Evolutionary conservation across 2,329 filamentous ascomycete species (phyloP).

Genomic region (Aspergillus fructus): DNA sequence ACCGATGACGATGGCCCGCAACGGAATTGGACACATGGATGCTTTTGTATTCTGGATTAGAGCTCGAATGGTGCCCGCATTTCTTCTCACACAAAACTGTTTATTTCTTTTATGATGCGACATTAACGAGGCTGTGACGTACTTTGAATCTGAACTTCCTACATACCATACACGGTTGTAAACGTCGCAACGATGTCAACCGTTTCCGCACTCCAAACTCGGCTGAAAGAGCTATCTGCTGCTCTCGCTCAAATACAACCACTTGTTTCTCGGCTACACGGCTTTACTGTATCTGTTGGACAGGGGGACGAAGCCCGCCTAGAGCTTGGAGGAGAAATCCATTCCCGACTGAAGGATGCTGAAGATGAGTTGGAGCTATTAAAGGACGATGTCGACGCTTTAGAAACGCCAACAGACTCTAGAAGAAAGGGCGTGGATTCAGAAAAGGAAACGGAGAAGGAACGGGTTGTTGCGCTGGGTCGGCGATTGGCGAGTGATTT

Average conservation of each 20-base stretch:
- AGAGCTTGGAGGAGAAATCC: slow-evolving; percentile 79
- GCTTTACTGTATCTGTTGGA: slow-evolving; percentile 61
- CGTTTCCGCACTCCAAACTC: slow-evolving; percentile 43
- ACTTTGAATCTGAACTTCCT: too few species aligned
- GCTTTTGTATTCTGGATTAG: background rate
- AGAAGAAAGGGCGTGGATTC: slow-evolving; percentile 40
- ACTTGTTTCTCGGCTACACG: slow-evolving; percentile 58
- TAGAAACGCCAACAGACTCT: slow-evolving; percentile 49
- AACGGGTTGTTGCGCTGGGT: slow-evolving; percentile 65
- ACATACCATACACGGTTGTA: background rate
- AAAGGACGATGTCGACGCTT: slow-evolving; percentile 72
- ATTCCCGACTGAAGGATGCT: slow-evolving; percentile 70
- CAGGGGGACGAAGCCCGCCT: slow-evolving; percentile 65
- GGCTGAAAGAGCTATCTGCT: slow-evolving; percentile 54
- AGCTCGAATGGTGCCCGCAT: too few species aligned
- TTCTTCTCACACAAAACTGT: background rate
- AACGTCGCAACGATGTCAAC: slow-evolving; percentile 34
- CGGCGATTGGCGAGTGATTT: slow-evolving; percentile 69
- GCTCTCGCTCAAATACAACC: slow-evolving; percentile 54
- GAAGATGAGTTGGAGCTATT: slow-evolving; percentile 83
- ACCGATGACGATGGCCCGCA: slow-evolving; percentile 26
- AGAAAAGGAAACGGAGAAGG: slow-evolving; percentile 62
- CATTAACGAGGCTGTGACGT: background rate
- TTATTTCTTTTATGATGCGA: background rate
- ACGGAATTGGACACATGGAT: slow-evolving; percentile 16